phyloP scores from a whole-genome alignment of 1,284 basidiomycete species.

The Gymnopus androsaceus region DNA sequence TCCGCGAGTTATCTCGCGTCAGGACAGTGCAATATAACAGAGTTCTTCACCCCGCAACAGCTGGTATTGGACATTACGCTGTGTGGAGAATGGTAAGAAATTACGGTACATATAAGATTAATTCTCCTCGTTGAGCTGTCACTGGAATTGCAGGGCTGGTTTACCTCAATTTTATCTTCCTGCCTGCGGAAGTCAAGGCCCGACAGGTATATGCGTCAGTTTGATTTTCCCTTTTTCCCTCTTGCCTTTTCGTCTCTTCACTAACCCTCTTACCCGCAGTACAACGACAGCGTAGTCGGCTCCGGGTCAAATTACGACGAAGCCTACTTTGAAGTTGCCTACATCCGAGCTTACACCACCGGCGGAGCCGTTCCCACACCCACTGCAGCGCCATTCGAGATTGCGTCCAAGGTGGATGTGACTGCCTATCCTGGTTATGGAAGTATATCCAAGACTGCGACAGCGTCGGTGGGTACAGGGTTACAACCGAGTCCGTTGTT shows the following conservation, averaged over 20 bases:
- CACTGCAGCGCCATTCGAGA: slow-evolving; percentile 2
- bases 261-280: neutral
- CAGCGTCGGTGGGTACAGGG: neutral
- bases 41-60: slow-evolving; percentile 58
- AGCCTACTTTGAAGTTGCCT: slow-evolving; percentile 19
- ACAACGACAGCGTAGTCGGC: slow-evolving; percentile 20
- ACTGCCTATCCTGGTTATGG: slow-evolving; percentile 1
- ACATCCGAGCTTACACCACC: slow-evolving; percentile 19
- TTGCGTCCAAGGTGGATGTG: neutral
- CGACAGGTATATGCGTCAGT: slow-evolving; percentile 16
- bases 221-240: neutral
- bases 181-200: slow-evolving; percentile 12
- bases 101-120: too few relatives aligned
- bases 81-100: slow-evolving; percentile 49
- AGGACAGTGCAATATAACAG: slow-evolving; percentile 45
- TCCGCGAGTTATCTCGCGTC: slow-evolving; percentile 50
- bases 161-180: slow-evolving; percentile 14
- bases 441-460: neutral
- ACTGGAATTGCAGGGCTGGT: slow-evolving; percentile 7
- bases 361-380: slow-evolving; percentile 13
- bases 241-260: neutral
- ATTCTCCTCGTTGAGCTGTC: neutral
- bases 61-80: slow-evolving; percentile 54
- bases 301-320: slow-evolving; percentile 17
- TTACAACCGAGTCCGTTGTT: slow-evolving; percentile 9